A percentile compares a stretch with the other conserved stretches of the same genome.
phyloP scores from a whole-genome alignment of 805 yeast species.

The Ogataea minuta region DNA sequence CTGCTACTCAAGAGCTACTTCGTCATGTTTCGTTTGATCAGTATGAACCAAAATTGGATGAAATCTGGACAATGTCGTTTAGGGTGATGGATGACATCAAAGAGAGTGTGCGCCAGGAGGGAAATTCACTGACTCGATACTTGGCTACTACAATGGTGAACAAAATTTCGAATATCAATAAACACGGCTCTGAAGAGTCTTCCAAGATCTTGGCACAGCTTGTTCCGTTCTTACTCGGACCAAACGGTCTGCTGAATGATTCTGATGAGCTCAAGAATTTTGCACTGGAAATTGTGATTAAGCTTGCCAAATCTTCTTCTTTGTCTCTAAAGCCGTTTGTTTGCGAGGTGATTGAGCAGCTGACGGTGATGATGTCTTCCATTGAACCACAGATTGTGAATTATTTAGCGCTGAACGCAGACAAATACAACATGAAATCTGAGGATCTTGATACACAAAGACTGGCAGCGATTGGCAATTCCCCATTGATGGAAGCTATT shows the following conservation, averaged over 20 bases:
- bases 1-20: conserved; percentile 67
- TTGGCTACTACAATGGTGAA: conserved; percentile 63
- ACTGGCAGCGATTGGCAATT: conserved; percentile 65
- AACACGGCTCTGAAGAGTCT: conserved; percentile 38
- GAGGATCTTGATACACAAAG: conserved; percentile 77
- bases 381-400: conserved; percentile 90
- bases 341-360: conserved; percentile 64
- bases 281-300: conserved; percentile 71
- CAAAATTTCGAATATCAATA: conserved; percentile 47
- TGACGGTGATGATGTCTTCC: conserved; percentile 73
- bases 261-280: conserved; percentile 81
- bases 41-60: conserved; percentile 53
- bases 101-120: conserved; percentile 86
- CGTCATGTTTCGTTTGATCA: conserved; percentile 54
- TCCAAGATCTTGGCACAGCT: conserved; percentile 50
- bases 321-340: conserved; percentile 61
- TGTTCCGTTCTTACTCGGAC: conserved; percentile 77
- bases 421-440: conserved; percentile 71
- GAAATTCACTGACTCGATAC: conserved; percentile 61
- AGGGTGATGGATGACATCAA: conserved; percentile 91
- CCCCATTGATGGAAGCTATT: conserved; percentile 87
- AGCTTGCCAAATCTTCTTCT: conserved; percentile 65
- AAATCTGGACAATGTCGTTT: conserved; percentile 85
- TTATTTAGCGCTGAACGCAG: conserved; percentile 83
- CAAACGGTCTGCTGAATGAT: conserved; percentile 75